Conservation (phyloP, 768 basidiomycete species). For the Leccinum boreale region DNA sequence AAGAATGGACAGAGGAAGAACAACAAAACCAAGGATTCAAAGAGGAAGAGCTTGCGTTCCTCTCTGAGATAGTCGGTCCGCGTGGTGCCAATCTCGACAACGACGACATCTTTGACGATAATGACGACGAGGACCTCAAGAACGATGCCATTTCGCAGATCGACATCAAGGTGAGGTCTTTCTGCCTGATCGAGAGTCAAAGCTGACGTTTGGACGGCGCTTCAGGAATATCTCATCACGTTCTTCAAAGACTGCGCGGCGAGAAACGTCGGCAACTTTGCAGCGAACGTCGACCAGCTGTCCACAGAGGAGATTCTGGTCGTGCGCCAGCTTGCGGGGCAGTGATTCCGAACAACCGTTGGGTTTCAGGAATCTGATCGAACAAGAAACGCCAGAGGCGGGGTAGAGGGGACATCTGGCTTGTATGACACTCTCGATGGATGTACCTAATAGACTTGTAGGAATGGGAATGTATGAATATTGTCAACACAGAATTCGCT, state of each 20-base stretch:
- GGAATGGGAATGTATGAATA: neutral
- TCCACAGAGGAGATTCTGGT: slow-evolving; percentile 68
- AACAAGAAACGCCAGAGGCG: neutral
- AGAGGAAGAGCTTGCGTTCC: slow-evolving; percentile 75
- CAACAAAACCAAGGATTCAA: slow-evolving; percentile 55
- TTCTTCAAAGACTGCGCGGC: slow-evolving; percentile 71
- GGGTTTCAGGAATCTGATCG: neutral
- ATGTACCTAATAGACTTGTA: slow-evolving; percentile 6
- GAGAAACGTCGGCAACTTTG: slow-evolving; percentile 61
- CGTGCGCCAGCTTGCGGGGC: slow-evolving; percentile 47
- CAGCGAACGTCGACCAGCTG: slow-evolving; percentile 59
- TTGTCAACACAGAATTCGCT: neutral
- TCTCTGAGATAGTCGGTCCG: slow-evolving; percentile 80
- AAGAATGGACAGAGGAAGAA: slow-evolving; percentile 94
- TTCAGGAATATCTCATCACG: slow-evolving; percentile 61
- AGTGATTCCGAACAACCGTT: slow-evolving; percentile 10
- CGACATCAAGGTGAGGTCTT: slow-evolving; percentile 57
- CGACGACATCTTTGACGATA: slow-evolving; percentile 69
- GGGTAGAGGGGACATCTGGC: neutral
- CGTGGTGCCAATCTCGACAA: slow-evolving; percentile 73
- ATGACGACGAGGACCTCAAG: slow-evolving; percentile 84
- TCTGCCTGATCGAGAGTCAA: slow-evolving; percentile 14
- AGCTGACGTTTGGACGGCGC: neutral
- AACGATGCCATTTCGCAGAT: slow-evolving; percentile 84
- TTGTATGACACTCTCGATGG: slow-evolving; percentile 6